phyloP scores from a whole-genome alignment of 306 rosid species.

The Boehmeria nivea region DNA sequence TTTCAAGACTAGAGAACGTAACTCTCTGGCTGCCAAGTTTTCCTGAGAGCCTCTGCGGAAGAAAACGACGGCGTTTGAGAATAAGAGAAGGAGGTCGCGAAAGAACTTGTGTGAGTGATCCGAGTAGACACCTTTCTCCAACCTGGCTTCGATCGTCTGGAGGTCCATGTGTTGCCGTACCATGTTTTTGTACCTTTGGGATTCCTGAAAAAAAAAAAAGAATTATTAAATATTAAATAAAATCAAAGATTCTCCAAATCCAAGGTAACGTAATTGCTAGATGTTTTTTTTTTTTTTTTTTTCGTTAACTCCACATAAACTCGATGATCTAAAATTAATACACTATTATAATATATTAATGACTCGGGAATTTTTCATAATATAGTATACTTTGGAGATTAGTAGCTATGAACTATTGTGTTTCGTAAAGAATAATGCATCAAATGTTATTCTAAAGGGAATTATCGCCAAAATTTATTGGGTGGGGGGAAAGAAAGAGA shows the following conservation, averaged over 20 bases:
- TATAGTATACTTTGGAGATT: too few species aligned
- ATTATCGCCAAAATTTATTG: too few species aligned
- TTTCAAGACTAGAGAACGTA: conserved; percentile 30
- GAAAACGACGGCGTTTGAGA: conserved; percentile 41
- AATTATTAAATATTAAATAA: background rate
- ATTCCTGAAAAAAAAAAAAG: conserved; percentile 25
- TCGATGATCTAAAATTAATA: too few species aligned
- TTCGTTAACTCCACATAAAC: too few species aligned
- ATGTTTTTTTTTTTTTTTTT: too few species aligned
- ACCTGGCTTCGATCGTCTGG: conserved; percentile 29
- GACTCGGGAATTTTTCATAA: conserved; percentile 20
- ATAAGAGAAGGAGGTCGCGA: conserved; percentile 44
- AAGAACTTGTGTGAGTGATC: conserved; percentile 27
- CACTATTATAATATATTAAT: too few species aligned
- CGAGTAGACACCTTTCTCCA: conserved; percentile 29
- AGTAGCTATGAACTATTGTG: too few species aligned
- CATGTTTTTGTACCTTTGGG: conserved; percentile 36
- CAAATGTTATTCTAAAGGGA: too few species aligned
- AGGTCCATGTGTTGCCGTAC: conserved; percentile 48
- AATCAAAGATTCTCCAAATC: too few species aligned
- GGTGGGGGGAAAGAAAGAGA: too few species aligned
- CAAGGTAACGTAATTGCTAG: too few species aligned
- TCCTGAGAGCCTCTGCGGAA: conserved; percentile 30
- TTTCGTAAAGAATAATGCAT: too few species aligned
- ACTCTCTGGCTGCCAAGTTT: conserved; percentile 31